Conservation (phyloP, 2,329 filamentous ascomycete species). For the Talaromyces marneffei region DNA sequence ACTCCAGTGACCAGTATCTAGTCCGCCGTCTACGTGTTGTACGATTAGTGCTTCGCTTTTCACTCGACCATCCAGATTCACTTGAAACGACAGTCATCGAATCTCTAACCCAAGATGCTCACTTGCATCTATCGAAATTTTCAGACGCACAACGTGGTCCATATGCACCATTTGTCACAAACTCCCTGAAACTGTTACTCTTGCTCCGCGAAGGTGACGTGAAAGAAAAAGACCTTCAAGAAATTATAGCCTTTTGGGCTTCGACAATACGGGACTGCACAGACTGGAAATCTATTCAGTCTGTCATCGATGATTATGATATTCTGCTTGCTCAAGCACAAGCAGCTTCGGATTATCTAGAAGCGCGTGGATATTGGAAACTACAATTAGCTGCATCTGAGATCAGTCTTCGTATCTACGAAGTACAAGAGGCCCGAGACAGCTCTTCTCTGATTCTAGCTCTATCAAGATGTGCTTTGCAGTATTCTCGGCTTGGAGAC, state of each 20-base stretch:
- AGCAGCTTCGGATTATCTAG: constrained; percentile 51
- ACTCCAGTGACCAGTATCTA: constrained; percentile 26
- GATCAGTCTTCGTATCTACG: constrained; percentile 44
- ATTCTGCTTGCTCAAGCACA: constrained; percentile 48
- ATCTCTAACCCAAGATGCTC: constrained; percentile 24
- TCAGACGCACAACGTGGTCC: constrained; percentile 24
- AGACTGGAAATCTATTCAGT: constrained; percentile 38
- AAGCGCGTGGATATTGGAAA: constrained; percentile 51
- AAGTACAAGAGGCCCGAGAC: constrained; percentile 37
- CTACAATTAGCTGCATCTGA: constrained; percentile 46
- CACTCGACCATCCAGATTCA: constrained; percentile 28
- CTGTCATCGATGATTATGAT: constrained; percentile 46
- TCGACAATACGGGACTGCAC: constrained; percentile 41
- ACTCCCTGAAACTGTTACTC: constrained; percentile 31
- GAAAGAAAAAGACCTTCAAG: constrained; percentile 22
- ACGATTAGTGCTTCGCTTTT: constrained; percentile 30
- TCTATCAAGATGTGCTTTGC: constrained; percentile 46
- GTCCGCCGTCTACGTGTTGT: constrained; percentile 35
- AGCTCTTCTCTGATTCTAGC: constrained; percentile 37
- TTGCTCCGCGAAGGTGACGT: constrained; percentile 32
- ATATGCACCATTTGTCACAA: constrained; percentile 27
- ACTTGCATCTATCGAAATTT: constrained; percentile 17
- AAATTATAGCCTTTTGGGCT: constrained; percentile 32
- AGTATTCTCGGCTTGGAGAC: constrained; percentile 57
- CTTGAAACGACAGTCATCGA: constrained; percentile 25